These are phyloP conservation scores for Erodium texanum DNA, from an alignment of 441 rosid species.

Conservation along the genomic window DNA sequence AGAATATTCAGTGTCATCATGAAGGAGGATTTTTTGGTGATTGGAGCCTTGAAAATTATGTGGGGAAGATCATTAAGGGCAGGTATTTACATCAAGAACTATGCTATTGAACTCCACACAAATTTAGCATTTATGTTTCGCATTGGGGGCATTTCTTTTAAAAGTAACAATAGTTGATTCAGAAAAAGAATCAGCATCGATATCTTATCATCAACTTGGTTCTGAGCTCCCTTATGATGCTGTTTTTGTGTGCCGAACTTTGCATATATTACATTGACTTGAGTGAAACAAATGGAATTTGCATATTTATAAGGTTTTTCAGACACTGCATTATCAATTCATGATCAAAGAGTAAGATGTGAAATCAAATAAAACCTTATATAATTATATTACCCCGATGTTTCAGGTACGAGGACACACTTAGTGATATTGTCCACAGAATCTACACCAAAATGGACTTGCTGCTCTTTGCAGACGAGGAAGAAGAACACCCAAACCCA, in stretches of 20 bases:
- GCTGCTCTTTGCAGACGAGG: conserved; percentile 49
- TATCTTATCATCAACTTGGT: neutral
- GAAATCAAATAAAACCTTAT: neutral
- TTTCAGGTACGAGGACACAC: conserved; percentile 54
- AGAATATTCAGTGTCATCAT: conserved; percentile 64
- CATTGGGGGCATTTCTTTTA: too few relatives aligned
- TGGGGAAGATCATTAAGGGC: conserved; percentile 52
- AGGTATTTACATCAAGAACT: conserved; percentile 33
- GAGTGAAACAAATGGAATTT: neutral
- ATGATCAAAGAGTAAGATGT: too few relatives aligned
- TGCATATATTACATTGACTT: neutral
- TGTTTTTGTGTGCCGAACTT: neutral
- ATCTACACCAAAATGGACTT: conserved; percentile 74
- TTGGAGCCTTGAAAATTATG: conserved; percentile 81
- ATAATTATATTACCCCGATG: neutral
- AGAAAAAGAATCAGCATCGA: too few relatives aligned
- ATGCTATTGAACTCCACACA: neutral
- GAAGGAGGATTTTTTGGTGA: conserved; percentile 88
- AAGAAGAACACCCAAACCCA: conserved; percentile 26
- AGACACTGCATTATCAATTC: neutral
- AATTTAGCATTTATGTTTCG: too few relatives aligned
- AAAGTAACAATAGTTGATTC: too few relatives aligned
- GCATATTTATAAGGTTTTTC: neutral
- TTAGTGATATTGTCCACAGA: conserved; percentile 52
- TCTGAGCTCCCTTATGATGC: neutral